Conservation (phyloP, 495 filamentous ascomycete genomes). For the Trichoderma orchidacearum region DNA sequence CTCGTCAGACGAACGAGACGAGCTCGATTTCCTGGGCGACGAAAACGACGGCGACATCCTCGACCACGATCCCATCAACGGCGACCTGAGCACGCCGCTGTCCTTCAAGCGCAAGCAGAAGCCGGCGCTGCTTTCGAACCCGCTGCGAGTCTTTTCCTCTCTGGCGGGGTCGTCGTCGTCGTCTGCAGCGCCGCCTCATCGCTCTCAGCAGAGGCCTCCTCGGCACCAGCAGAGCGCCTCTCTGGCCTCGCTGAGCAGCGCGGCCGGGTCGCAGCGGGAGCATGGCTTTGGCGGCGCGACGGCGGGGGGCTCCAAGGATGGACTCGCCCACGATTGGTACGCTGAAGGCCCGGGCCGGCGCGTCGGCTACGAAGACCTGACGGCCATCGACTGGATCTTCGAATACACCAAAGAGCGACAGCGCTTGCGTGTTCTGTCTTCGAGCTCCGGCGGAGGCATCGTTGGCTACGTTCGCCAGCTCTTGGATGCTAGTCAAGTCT, state of each 20-base stretch:
- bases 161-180: constrained; percentile 32
- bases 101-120: constrained; percentile 81
- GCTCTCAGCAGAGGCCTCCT: constrained; percentile 3
- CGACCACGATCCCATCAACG: constrained; percentile 35
- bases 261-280: not conserved
- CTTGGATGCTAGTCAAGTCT: constrained; percentile 77
- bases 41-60: constrained; percentile 15
- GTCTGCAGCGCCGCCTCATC: not conserved
- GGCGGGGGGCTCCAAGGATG: constrained; percentile 40
- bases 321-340: constrained; percentile 66
- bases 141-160: constrained; percentile 41
- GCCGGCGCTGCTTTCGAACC: constrained; percentile 27
- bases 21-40: constrained; percentile 30
- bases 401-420: constrained; percentile 96
- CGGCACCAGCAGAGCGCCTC: not conserved
- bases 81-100: constrained; percentile 41
- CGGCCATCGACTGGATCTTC: constrained; percentile 99
- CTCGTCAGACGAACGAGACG: constrained; percentile 13
- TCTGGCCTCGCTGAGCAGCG: not conserved
- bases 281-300: not conserved
- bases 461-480: constrained; percentile 53
- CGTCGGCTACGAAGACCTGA: constrained; percentile 91
- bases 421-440: constrained; percentile 60
- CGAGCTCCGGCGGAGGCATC: constrained; percentile 53
- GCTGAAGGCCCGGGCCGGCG: constrained; percentile 80